Evolutionary conservation across 257 asterid species (phyloP).

Genomic region (Przewalskia tangutica): DNA sequence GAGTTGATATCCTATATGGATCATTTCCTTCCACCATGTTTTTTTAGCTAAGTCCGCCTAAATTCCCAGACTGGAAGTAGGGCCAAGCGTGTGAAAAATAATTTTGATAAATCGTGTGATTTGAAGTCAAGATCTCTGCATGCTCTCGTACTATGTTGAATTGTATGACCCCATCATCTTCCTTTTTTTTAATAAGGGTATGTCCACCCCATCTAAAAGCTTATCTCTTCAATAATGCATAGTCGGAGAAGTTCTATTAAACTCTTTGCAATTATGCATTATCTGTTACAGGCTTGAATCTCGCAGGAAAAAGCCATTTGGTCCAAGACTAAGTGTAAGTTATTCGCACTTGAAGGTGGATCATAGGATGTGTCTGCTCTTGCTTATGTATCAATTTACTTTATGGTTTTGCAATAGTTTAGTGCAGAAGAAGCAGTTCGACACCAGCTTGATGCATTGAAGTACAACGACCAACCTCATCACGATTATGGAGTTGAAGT

Average conservation of each 20-base stretch:
- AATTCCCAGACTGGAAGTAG: background rate
- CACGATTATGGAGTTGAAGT: constrained; percentile 95
- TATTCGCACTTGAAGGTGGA: background rate
- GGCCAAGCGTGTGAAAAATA: background rate
- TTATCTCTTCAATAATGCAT: background rate
- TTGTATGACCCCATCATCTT: background rate
- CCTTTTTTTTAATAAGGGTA: background rate
- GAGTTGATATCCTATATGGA: background rate
- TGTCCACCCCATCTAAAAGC: background rate
- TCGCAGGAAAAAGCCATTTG: constrained; percentile 67
- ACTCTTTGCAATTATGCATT: background rate
- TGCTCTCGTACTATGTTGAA: background rate
- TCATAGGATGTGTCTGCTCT: background rate
- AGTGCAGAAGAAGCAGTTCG: constrained; percentile 83
- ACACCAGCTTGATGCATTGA: constrained; percentile 89
- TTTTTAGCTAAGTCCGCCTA: background rate
- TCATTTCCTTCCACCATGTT: background rate
- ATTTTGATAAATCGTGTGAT: background rate
- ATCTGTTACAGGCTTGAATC: constrained; percentile 65
- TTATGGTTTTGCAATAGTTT: constrained; percentile 34
- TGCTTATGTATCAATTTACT: constrained; percentile 8
- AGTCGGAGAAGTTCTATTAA: background rate
- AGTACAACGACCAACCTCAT: constrained; percentile 81
- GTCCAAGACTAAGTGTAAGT: constrained; percentile 78
- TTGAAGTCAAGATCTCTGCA: background rate